A percentile compares a stretch with the other conserved stretches of the same genome.
Conservation (phyloP, 768 basidiomycete species). For the Rhodotorula sphaerocarpa region DNA sequence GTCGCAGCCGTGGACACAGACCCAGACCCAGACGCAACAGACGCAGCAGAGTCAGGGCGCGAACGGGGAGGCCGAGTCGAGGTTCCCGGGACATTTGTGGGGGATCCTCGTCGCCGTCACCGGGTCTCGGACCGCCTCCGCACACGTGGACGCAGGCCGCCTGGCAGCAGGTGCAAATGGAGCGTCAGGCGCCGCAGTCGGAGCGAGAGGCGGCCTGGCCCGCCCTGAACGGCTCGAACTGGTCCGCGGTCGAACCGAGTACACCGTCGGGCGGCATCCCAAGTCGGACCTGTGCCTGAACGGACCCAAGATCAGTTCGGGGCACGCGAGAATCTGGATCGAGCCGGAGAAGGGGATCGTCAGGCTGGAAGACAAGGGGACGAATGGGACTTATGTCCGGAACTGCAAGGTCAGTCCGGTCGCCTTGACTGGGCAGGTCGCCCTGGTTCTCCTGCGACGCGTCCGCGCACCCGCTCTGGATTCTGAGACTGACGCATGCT, state of each 20-base stretch:
- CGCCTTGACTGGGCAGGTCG: too few species aligned
- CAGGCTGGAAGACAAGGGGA: constrained; percentile 20
- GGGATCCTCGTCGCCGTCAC: not conserved
- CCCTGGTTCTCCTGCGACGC: not conserved
- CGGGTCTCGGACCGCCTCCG: not conserved
- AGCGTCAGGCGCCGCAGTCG: too few species aligned
- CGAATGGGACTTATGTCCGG: constrained; percentile 32
- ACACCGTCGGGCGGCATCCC: constrained; percentile 21
- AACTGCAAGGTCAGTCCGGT: constrained; percentile 18
- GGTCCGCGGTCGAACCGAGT: not conserved
- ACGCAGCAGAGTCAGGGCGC: not conserved
- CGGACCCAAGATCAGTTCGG: constrained; percentile 17
- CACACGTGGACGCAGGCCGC: too few species aligned
- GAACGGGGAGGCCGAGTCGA: constrained; percentile 10
- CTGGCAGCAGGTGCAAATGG: too few species aligned
- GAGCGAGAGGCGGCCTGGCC: too few species aligned
- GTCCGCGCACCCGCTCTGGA: too few species aligned
- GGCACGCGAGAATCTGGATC: constrained; percentile 17
- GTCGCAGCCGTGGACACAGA: constrained; percentile 19
- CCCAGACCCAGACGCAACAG: constrained; percentile 25
- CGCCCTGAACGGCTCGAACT: constrained; percentile 21
- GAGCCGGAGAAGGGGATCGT: constrained; percentile 8
- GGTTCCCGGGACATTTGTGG: constrained; percentile 7
- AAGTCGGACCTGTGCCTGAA: constrained; percentile 16
- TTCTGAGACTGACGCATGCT: not conserved